Percentiles rank a stretch among this genome's conserved stretches.
phyloP scores from a whole-genome alignment of 441 rosid genomes.

The Mallotus japonicus region DNA sequence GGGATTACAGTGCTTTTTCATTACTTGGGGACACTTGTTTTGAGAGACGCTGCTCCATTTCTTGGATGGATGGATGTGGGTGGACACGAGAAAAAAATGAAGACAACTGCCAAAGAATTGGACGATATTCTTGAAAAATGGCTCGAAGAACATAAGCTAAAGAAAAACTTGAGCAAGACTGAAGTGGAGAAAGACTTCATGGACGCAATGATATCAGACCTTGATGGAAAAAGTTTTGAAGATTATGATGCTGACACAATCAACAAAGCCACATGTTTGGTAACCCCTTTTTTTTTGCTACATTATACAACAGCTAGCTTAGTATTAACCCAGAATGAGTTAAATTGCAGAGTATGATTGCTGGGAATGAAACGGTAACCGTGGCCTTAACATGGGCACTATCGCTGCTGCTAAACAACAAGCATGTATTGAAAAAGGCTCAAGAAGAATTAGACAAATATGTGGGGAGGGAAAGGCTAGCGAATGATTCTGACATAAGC shows the following conservation, averaged over 20 bases:
- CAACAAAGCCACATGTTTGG: constrained; percentile 12
- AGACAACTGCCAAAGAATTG: constrained; percentile 31
- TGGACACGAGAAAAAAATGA: constrained; percentile 43
- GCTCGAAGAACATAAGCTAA: constrained; percentile 35
- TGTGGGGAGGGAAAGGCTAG: not conserved
- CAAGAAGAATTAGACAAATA: constrained; percentile 18
- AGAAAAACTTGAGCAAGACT: not conserved
- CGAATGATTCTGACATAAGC: not conserved
- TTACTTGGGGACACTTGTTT: constrained; percentile 29
- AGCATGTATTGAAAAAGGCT: constrained; percentile 18
- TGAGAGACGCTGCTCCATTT: constrained; percentile 36
- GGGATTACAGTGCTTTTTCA: constrained; percentile 29
- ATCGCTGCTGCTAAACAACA: constrained; percentile 1
- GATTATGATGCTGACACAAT: constrained; percentile 2
- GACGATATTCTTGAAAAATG: constrained; percentile 28
- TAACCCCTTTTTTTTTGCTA: not conserved
- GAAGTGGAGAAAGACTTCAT: constrained; percentile 19
- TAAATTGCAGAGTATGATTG: constrained; percentile 7
- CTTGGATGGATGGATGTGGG: constrained; percentile 45
- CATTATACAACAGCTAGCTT: too few relatives aligned
- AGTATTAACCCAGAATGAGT: not conserved
- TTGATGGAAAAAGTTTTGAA: not conserved
- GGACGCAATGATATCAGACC: not conserved
- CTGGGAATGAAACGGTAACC: constrained; percentile 6
- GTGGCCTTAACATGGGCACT: constrained; percentile 31